A percentile compares a stretch with the other conserved stretches of the same genome.
Evolutionary conservation across 768 basidiomycete species (phyloP).

Genomic region (Suillus lakei): DNA sequence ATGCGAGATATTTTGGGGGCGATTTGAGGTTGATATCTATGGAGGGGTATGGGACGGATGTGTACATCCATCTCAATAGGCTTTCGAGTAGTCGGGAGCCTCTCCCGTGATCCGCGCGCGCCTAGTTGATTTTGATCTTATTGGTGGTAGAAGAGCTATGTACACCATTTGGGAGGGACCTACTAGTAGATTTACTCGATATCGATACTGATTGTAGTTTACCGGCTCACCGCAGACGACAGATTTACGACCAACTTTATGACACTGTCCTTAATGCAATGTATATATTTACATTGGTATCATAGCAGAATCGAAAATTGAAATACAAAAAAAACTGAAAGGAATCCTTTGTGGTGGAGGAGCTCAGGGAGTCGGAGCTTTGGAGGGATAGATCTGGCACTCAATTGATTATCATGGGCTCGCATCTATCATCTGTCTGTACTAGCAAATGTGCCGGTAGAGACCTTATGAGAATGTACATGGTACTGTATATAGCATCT

Average conservation of each 20-base stretch:
- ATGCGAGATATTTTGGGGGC: conserved; percentile 94
- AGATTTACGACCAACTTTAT: neutral
- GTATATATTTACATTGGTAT: neutral
- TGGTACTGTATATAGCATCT: neutral
- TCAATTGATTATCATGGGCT: neutral
- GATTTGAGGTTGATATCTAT: conserved; percentile 94
- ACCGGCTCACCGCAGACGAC: neutral
- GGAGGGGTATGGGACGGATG: conserved; percentile 98
- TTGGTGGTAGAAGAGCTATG: neutral
- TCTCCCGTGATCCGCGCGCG: conserved; percentile 48
- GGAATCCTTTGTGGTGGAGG: neutral
- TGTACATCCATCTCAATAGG: conserved; percentile 90
- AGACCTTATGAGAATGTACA: neutral
- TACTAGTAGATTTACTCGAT: neutral
- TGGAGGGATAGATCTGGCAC: neutral
- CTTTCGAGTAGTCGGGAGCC: conserved; percentile 85
- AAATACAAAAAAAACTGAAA: neutral
- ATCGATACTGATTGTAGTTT: neutral
- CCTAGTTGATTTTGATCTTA: neutral
- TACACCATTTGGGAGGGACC: neutral
- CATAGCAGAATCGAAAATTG: neutral
- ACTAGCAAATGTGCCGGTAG: neutral
- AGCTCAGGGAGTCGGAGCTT: too few species aligned
- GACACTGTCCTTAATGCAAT: neutral
- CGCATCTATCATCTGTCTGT: neutral